Conservation (phyloP, 2,329 filamentous ascomycete genomes). For the Capronia epimyces region DNA sequence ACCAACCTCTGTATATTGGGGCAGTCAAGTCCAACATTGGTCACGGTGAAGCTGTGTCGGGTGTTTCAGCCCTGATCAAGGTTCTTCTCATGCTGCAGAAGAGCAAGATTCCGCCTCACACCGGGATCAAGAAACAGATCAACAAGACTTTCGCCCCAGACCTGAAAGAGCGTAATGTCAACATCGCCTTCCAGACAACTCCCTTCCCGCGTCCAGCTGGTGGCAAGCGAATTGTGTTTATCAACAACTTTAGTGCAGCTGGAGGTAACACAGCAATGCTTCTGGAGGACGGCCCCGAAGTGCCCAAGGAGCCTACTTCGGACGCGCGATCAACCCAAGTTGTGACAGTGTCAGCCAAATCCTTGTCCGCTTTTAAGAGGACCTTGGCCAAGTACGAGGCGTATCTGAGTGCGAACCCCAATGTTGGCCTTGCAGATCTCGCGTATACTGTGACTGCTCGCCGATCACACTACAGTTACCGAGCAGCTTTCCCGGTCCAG, state of each 20-base stretch:
- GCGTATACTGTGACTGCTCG: conserved; percentile 64
- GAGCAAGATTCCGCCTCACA: conserved; percentile 58
- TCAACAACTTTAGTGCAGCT: conserved; percentile 67
- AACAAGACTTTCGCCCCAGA: conserved; percentile 36
- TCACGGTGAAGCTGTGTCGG: conserved; percentile 44
- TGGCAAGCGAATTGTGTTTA: conserved; percentile 37
- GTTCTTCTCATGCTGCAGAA: conserved; percentile 61
- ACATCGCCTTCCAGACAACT: conserved; percentile 43
- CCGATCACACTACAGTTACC: conserved; percentile 41
- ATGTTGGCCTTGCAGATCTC: conserved; percentile 50
- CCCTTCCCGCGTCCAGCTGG: conserved; percentile 31
- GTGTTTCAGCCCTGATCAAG: conserved; percentile 50
- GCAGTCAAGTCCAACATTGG: conserved; percentile 37
- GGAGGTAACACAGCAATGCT: conserved; percentile 66
- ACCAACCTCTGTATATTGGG: conserved; percentile 34
- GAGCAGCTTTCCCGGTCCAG: conserved; percentile 33
- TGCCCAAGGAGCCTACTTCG: conserved; percentile 30
- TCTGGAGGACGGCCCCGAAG: conserved; percentile 55
- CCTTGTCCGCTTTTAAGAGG: conserved; percentile 42
- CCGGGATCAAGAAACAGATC: conserved; percentile 56
- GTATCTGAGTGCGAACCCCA: conserved; percentile 52
- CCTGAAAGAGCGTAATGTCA: conserved; percentile 33
- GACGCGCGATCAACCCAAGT: conserved; percentile 56
- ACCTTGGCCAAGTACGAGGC: conserved; percentile 54
- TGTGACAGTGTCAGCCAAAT: conserved; percentile 57